A percentile compares a stretch with the other conserved stretches of the same genome.
Evolutionary conservation across 352 stramenopile genomes (phyloP).

Genomic region (Pythium aristosporum): DNA sequence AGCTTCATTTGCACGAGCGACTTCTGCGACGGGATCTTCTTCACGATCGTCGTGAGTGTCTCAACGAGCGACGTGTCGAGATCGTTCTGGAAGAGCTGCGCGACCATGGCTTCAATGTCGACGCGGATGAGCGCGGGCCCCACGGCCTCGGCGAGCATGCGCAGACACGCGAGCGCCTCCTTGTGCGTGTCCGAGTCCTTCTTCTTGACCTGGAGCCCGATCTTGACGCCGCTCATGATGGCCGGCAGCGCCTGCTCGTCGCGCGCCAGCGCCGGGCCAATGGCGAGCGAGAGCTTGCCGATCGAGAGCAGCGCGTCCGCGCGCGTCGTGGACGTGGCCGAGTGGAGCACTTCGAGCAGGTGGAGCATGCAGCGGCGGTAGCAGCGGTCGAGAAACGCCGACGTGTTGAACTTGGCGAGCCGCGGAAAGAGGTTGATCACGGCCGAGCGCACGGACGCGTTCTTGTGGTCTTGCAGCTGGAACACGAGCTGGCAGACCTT

Average conservation of each 20-base stretch:
- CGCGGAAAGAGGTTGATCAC: slow-evolving; percentile 85
- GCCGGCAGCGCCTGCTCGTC: slow-evolving; percentile 78
- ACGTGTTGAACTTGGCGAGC: slow-evolving; percentile 88
- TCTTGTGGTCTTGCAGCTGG: slow-evolving; percentile 78
- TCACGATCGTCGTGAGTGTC: slow-evolving; percentile 81
- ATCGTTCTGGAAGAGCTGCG: slow-evolving; percentile 81
- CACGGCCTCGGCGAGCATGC: slow-evolving; percentile 80
- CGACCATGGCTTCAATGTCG: slow-evolving; percentile 80
- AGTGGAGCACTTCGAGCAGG: slow-evolving; percentile 81
- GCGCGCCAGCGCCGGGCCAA: slow-evolving; percentile 68
- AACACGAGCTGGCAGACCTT: slow-evolving; percentile 77
- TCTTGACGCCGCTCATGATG: slow-evolving; percentile 88
- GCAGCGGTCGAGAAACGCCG: slow-evolving; percentile 81
- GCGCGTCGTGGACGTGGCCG: slow-evolving; percentile 70
- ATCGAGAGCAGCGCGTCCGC: slow-evolving; percentile 82
- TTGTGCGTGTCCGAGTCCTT: slow-evolving; percentile 84
- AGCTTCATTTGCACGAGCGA: slow-evolving; percentile 80
- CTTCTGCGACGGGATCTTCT: slow-evolving; percentile 78
- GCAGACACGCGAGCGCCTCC: slow-evolving; percentile 77
- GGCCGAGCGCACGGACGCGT: slow-evolving; percentile 67
- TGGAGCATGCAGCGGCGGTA: slow-evolving; percentile 85
- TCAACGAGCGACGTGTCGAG: slow-evolving; percentile 79
- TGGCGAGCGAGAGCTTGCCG: slow-evolving; percentile 80
- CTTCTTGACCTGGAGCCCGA: slow-evolving; percentile 79
- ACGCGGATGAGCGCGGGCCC: slow-evolving; percentile 71